Evolutionary conservation across 306 rosid genomes (phyloP).

Genomic region (Dryas octopetala): DNA sequence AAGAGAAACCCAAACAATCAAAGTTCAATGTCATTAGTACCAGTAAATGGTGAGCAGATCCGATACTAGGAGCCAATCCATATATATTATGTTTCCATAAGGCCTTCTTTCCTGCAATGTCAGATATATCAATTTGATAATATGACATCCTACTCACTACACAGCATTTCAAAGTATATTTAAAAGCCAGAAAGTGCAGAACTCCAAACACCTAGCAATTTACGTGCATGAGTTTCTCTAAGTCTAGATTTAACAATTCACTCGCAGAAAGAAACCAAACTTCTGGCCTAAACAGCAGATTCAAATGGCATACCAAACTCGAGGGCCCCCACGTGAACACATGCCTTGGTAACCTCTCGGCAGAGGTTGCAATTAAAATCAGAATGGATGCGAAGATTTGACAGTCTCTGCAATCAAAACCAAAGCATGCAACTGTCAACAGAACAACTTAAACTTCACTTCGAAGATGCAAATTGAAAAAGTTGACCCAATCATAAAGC

Average conservation of each 20-base stretch:
- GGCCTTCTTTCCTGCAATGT: slow-evolving; percentile 72
- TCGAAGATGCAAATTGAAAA: slow-evolving; percentile 5
- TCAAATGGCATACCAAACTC: slow-evolving; percentile 58
- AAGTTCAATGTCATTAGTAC: slow-evolving; percentile 41
- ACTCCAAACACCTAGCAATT: neutral
- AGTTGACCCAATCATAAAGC: neutral
- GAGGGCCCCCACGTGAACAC: slow-evolving; percentile 70
- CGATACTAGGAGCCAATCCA: slow-evolving; percentile 71
- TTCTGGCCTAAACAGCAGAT: neutral
- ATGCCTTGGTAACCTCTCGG: slow-evolving; percentile 79
- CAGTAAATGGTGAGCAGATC: slow-evolving; percentile 82
- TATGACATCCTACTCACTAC: neutral
- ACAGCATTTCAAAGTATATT: neutral
- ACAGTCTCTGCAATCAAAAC: slow-evolving; percentile 68
- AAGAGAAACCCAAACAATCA: slow-evolving; percentile 17
- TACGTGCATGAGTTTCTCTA: neutral
- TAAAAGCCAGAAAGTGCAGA: neutral
- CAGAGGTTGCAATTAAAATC: slow-evolving; percentile 76
- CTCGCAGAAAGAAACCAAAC: neutral
- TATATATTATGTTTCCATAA: slow-evolving; percentile 83
- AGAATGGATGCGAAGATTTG: slow-evolving; percentile 77
- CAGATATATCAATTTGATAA: slow-evolving; percentile 21
- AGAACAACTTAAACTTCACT: slow-evolving; percentile 2
- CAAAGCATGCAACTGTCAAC: slow-evolving; percentile 24
- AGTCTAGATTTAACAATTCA: neutral